Base-by-base conservation (phyloP, 73 alveolate species). In the Paramecium pentaurelia region DNA sequence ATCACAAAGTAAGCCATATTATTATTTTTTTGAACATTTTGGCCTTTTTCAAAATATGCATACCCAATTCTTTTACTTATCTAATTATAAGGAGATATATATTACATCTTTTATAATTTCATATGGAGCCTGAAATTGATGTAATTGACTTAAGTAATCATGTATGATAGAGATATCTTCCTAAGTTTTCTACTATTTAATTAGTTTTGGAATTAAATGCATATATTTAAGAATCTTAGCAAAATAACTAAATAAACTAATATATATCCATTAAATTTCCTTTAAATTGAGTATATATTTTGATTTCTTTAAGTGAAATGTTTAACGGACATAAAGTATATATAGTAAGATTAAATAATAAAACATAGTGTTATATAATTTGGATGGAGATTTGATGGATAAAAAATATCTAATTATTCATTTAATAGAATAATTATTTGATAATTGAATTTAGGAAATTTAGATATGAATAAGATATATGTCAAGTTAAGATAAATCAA, bases 171-270 rank as follows among this genome's bases (percentile, higher is more conserved):
- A 42, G 14, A 80, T 45, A 22, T 80, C 91, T 44, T 80, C 91
- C 11, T 42, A n/a, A 20, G 91, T 40, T 80, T 80, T 80, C 38
- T 42, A 47, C 3, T 27, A 14, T 45, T 80, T 80, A 64, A 32
- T 44, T 44, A 80, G 58, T 45, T 80, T 80, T 80, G 71, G 47
- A 8, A 80, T 80, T 75, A 75, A 75, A 75, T 75, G 88, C 88
- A 75, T 75, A 54, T 54, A 18, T 16, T 16, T n/a, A 54, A 54
- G 32, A 54, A 54, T 54, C 70, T 54, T 54, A n/a, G 32, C 70
- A 2, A n/a, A 54, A 54, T 18, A 54, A 54, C 70, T 54, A n/a
- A 54, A 54, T 54, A 54, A 18, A 18, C 70, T 5, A n/a, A 54
- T 18, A 54, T 18, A 54, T 18, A 54, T n/a, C 30, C 14, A 54